These are phyloP conservation scores for Cordyceps pruinosa DNA, from an alignment of 2,329 filamentous ascomycete genomes.

Conservation along the genomic window DNA sequence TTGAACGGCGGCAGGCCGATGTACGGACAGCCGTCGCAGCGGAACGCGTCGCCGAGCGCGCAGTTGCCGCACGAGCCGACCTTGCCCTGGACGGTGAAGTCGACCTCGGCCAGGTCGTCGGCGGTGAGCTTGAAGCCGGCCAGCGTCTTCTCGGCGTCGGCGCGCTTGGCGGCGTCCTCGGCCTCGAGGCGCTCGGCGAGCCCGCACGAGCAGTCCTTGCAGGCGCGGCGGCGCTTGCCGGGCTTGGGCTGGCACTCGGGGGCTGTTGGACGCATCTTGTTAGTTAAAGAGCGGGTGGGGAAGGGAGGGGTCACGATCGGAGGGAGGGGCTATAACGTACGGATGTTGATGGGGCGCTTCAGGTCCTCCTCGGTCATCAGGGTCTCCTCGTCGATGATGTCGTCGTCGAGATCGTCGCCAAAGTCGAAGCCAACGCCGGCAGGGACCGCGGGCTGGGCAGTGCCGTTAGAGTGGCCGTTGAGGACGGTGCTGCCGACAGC, in stretches of 20 bases:
- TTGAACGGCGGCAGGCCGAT: conserved; percentile 94
- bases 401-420: conserved; percentile 63
- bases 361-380: conserved; percentile 82
- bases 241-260: conserved; percentile 80
- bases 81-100: conserved; percentile 97
- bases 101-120: conserved; percentile 76
- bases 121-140: conserved; percentile 63
- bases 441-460: conserved; percentile 34
- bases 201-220: conserved; percentile 97
- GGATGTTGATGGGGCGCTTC: conserved; percentile 67
- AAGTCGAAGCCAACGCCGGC: conserved; percentile 62
- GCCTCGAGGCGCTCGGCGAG: conserved; percentile 77
- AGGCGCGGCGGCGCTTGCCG: conserved; percentile 83
- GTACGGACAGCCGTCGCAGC: conserved; percentile 69
- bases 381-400: conserved; percentile 85
- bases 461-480: conserved; percentile 46
- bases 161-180: conserved; percentile 71
- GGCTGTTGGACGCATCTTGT: conserved; percentile 40
- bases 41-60: conserved; percentile 83
- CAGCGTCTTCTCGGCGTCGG: conserved; percentile 59
- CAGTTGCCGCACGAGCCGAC: conserved; percentile 93
- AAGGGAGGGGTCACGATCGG: background rate
- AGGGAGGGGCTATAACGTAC: conserved; percentile 49
- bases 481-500: conserved; percentile 21
- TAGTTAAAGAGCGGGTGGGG: conserved; percentile 16